Conservation (phyloP, 2,329 filamentous ascomycete species). For the Ophiostoma australiae region DNA sequence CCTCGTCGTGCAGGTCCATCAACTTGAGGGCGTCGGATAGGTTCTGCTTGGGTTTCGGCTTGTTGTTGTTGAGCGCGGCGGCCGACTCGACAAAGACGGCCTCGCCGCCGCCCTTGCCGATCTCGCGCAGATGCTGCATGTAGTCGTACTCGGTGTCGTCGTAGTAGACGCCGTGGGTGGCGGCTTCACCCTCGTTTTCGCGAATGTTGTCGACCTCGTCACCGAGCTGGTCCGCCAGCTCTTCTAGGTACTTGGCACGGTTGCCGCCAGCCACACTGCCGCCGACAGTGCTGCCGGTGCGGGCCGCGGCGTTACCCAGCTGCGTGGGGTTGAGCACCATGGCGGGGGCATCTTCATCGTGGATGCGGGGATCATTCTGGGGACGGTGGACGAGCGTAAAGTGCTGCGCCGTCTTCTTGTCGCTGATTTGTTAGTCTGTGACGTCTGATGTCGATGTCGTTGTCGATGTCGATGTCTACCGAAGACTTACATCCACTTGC, state of each 20-base stretch:
- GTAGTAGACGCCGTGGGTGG: constrained; percentile 87
- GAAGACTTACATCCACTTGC: constrained; percentile 37
- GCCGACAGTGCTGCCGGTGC: constrained; percentile 13
- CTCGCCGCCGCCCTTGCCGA: constrained; percentile 68
- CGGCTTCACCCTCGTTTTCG: constrained; percentile 91
- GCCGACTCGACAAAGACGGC: constrained; percentile 77
- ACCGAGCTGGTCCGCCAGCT: constrained; percentile 72
- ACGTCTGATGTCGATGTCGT: not conserved
- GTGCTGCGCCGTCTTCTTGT: constrained; percentile 90
- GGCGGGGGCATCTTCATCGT: constrained; percentile 81
- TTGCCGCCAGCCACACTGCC: constrained; percentile 25
- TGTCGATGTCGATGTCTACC: not conserved
- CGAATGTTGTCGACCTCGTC: constrained; percentile 61
- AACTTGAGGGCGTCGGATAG: constrained; percentile 77
- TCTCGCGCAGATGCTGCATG: constrained; percentile 95
- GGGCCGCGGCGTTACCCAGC: constrained; percentile 39
- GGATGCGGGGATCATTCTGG: constrained; percentile 94
- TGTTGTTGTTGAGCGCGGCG: constrained; percentile 56
- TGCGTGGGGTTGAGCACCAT: constrained; percentile 78
- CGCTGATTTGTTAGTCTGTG: constrained; percentile 34
- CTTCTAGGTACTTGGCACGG: constrained; percentile 63
- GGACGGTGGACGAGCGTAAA: constrained; percentile 93
- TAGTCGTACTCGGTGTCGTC: constrained; percentile 97
- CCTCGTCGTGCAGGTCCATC: constrained; percentile 51
- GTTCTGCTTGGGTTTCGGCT: constrained; percentile 70